phyloP scores from a whole-genome alignment of 2,329 filamentous ascomycete genomes.

The Sclerotinia sclerotiorum region DNA sequence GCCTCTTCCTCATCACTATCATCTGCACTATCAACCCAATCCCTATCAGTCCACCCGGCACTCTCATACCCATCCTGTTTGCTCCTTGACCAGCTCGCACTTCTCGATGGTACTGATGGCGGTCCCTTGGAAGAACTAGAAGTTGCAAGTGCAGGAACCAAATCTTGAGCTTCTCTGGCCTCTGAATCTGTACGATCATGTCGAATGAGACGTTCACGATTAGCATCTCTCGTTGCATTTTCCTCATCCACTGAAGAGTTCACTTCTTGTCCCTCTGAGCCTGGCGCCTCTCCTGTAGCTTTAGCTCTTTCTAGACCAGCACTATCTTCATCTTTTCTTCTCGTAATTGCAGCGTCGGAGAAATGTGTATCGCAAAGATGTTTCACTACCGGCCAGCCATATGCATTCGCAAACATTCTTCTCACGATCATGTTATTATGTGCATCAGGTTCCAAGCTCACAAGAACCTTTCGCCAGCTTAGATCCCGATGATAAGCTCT shows the following conservation, averaged over 20 bases:
- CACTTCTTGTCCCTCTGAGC: constrained; percentile 65
- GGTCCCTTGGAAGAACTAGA: constrained; percentile 25
- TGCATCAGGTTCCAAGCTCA: constrained; percentile 91
- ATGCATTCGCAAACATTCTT: constrained; percentile 94
- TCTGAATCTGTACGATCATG: constrained; percentile 49
- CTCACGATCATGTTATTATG: constrained; percentile 99
- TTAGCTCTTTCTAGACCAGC: constrained; percentile 68
- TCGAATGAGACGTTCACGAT: constrained; percentile 36
- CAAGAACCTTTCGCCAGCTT: constrained; percentile 94
- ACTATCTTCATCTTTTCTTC: constrained; percentile 67
- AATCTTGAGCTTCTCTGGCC: constrained; percentile 46
- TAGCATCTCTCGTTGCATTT: background rate
- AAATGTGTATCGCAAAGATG: constrained; percentile 96
- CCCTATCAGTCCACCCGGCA: constrained; percentile 63
- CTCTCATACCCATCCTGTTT: constrained; percentile 46
- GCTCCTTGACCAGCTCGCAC: background rate
- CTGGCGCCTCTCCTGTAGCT: constrained; percentile 54
- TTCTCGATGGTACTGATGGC: constrained; percentile 11
- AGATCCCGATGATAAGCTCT: constrained; percentile 89
- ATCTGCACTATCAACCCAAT: constrained; percentile 57
- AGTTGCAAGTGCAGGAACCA: constrained; percentile 38
- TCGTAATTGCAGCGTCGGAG: constrained; percentile 67
- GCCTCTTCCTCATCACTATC: constrained; percentile 41
- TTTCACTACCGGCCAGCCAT: constrained; percentile 95
- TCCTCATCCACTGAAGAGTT: constrained; percentile 37